Conservation (phyloP, 169 alveolate genomes). For the Plasmodium gallinaceum region DNA sequence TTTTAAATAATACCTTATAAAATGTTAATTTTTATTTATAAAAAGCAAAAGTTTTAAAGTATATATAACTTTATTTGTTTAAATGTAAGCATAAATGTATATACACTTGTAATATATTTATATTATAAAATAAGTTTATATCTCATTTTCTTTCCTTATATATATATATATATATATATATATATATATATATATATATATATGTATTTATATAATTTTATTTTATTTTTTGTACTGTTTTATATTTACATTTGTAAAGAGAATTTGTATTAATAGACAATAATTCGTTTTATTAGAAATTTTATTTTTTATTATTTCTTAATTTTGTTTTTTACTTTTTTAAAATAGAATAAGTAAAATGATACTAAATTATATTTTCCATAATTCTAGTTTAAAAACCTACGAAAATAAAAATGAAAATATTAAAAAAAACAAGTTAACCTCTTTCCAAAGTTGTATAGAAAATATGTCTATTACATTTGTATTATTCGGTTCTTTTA, state of each 20-base stretch:
- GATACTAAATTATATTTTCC: conserved; percentile 37
- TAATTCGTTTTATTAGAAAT: not conserved
- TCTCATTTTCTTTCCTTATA: not conserved
- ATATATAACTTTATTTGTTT: too few species aligned
- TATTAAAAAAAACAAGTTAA: conserved; percentile 24
- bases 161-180: conserved; percentile 1
- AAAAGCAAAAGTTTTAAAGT: too few species aligned
- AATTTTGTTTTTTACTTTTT: conserved; percentile 7
- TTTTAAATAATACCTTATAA: too few species aligned
- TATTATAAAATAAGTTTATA: too few species aligned
- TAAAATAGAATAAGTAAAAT: not conserved
- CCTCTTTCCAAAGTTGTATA: conserved; percentile 30
- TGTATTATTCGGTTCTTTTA: conserved; percentile 40
- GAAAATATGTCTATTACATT: conserved; percentile 65
- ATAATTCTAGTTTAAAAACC: conserved; percentile 6
- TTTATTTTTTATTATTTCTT: conserved; percentile 18
- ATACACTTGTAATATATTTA: too few species aligned
- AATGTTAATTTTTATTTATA: too few species aligned
- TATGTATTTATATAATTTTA: not conserved
- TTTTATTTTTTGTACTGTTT: not conserved
- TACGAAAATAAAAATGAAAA: conserved; percentile 40
- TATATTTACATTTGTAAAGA: not conserved
- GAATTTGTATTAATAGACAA: not conserved
- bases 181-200: conserved; percentile 4
- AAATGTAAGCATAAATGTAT: too few species aligned